Percentiles rank a stretch among this genome's conserved stretches.
Conservation (phyloP, 148 eudicot species). For the Rhododendron henanense region DNA sequence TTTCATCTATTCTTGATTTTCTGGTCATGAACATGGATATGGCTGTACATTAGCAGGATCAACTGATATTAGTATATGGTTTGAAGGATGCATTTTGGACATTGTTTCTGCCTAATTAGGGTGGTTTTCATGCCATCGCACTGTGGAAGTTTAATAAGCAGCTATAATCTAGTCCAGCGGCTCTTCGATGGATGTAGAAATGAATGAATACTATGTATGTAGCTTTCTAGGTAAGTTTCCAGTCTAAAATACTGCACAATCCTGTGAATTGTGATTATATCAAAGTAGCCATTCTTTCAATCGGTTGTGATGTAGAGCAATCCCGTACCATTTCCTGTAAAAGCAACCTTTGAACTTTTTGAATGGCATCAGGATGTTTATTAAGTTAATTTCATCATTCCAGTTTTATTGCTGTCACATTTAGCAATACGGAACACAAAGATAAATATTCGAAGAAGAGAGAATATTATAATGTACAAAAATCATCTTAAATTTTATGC, state of each 20-base stretch:
- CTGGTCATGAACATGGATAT: not conserved
- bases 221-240: not conserved
- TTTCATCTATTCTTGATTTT: not conserved
- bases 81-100: not conserved
- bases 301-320: not conserved
- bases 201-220: not conserved
- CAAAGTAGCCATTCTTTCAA: not conserved
- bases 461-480: not conserved
- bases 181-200: not conserved
- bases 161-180: not conserved
- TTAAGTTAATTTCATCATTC: not conserved
- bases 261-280: not conserved
- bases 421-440: not conserved
- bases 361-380: not conserved
- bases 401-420: not conserved
- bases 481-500: not conserved
- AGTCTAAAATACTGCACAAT: not conserved
- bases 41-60: not conserved
- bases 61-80: not conserved
- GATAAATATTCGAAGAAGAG: not conserved
- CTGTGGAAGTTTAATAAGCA: not conserved
- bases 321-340: not conserved
- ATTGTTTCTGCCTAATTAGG: not conserved
- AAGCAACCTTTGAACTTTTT: not conserved
- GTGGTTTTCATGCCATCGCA: not conserved